Evolutionary conservation across 140 eudicot genomes (phyloP), one percentile per base, ranked within the genome.

Genomic region (Ambrosia hybrid): DNA sequence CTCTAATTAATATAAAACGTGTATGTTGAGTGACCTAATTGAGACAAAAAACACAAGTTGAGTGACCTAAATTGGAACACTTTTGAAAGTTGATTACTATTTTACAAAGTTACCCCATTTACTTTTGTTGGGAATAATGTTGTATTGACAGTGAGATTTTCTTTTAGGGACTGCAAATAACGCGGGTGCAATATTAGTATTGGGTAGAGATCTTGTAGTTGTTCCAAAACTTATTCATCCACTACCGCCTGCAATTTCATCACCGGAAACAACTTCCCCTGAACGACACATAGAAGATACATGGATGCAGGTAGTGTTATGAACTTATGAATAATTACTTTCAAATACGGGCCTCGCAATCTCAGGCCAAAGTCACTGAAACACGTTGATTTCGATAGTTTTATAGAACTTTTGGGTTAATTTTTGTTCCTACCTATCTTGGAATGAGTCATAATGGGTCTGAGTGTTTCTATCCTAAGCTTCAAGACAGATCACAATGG

Each of bases 201-300:
- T 89, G 85, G 98, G 98, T 58, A 76, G 98, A 82, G 98, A 89
- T 79, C 87, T 92, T 26, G 98, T 92, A 1, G 96, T 92, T 53
- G 98, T 92, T 71, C 98, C 98, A 43, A 92, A 92, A 71, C 96
- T 92, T 51, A 92, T 92, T 65, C 98, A 92, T 82, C 98, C 96
- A 33, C 71, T 92, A 76, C 98, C 98, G 5, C 98, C 98, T 33
- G 95, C 96, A 55, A 38, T 87, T 73, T 76, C 93, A 9, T 92
- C 98, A 48, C 91, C 98, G 34, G 98, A 92, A 84, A 76, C 87
- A 84, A 74, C 85, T 15, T 89, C 96, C 66, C 98, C 96, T 12
- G 96, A 92, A 63, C 88, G 83, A 34, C 98, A 89, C 68, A 81
- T 77, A 72, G 98, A 93, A 83, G 98, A 93, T 73, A 89, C 97